Base-by-base conservation (phyloP, 2,329 filamentous ascomycete genomes). In the Pezicula radicicola region DNA sequence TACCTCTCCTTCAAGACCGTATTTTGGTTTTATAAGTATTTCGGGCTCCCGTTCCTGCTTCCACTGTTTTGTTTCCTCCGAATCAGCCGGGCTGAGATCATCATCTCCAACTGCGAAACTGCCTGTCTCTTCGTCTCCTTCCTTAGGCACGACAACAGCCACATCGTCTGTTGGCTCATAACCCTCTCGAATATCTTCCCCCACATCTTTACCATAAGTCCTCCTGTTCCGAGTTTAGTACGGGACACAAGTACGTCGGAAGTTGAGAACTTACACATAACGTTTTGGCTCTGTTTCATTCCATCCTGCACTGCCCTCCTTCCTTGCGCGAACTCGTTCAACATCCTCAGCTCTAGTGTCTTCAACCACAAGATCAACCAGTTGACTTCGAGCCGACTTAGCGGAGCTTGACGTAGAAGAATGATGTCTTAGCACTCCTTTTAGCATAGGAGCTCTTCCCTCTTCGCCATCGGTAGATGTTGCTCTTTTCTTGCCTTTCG, bases 351-450 rank as follows among this genome's bases (percentile, higher is more conserved):
- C 83, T 44, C 81, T 68, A 42, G 70, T 75, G 62, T 88, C 82
- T 69, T 87, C 83, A 8, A 88, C 80, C 0, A 87, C 78, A 4
- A 88, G 70, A 63, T 88, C 84, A 10, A 88, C 84, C 5, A 88
- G 70, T 59, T 88, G 84, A 57, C 81, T 83, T 54, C 72, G 74
- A 57, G 79, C 77, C 1, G 82, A 85, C 52, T 78, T 76, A 8
- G 64, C 67, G 6, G 74, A 76, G 54, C 69, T 72, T 3, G 73
- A 69, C n/a, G 70, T 71, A 21, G 74, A 72, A 6, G 80, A 81
- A 45, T 78, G 65, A 52, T 74, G 71, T 41, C 73, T 71, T 15
- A 76, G 62, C 52, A 77, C 63, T 27, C 60, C 68, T 51, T 63
- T 60, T 18, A 69, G 35, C 33, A 61, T 55, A 19, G 66, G 66